Evolutionary conservation across 2,329 filamentous ascomycete species (phyloP), one percentile per base, ranked within the genome.

Genomic region (Xenosphaeropsis pyriputrescens): DNA sequence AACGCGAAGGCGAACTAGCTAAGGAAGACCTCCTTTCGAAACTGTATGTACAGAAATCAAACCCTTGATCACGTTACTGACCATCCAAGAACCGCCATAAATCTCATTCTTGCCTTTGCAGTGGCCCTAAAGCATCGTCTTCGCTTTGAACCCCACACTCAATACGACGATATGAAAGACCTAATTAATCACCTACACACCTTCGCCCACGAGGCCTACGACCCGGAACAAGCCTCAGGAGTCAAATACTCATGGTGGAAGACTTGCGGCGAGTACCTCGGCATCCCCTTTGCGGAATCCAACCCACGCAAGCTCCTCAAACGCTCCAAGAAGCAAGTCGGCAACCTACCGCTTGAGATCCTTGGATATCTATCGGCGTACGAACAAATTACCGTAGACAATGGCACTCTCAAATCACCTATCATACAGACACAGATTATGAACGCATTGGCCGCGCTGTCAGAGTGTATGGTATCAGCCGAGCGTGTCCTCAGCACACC

Each of bases 331-430:
- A 72, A 70, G 47, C 82, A 84, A 1, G 67, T 89, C 11, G 85
- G 85, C 39, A 88, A 93, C 55, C 65, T 89, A n/a, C 85, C 85
- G 0, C 65, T 89, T 7, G 85, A 93, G 55, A 82, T 91, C 38
- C 64, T 91, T 19, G 79, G 70, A 51, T 79, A 89, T 53, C 57
- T 91, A 4, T 72, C 72, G 15, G 60, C 35, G 1, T 51, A 48
- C 37, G 15, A 49, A 30, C 46, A 52, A 38, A 40, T 43, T 29
- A 39, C 41, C 18, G 29, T 35, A 19, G 46, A 45, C 1, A 63
- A 60, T 37, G 52, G 49, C 8, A 61, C 57, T 18, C 48, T 67
- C 33, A 26, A 26, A 26, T 30, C 30, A 12, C 26, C 42, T 39
- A 39, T 39, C 31, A 9, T 33, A 69, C 53, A 65, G 68, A 45